Evolutionary conservation across 192 early-diverging fungal genomes (phyloP), one percentile per base, ranked within the genome.

Genomic region (Backusella sp.): DNA sequence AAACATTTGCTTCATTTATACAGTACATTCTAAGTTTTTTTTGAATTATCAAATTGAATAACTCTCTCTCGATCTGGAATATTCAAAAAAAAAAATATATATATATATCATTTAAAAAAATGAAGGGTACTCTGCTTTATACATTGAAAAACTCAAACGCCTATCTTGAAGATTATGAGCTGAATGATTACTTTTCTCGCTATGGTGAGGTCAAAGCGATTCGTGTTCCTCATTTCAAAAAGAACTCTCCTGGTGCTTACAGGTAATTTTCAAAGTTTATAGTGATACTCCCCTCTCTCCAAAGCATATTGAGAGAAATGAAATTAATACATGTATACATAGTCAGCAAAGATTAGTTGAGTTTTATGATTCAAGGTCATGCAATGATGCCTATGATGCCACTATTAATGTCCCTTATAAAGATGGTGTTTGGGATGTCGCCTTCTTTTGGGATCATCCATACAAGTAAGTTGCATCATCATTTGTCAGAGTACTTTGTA

Each of bases 131-230:
- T 62, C 53, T 88, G 7, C 79, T 83, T 41, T 72, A 85, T 28
- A 77, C 81, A 3, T 35, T 88, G 5, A 85, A 81, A 73, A 84
- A 77, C n/a, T 67, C 72, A 9, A 76, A 76, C 1, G 70, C 76
- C n/a, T 56, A 70, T 2, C 32, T 86, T 17, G 75, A 70, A 28
- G 83, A 85, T 65, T 69, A 76, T 14, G 84, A 84, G 19, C 41
- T 88, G 17, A 69, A 66, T 37, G 28, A 65, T 0, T 84, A 84
- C 37, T 86, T 86, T 42, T 68, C 73, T 23, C 72, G 77, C 26
- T 88, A 75, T 62, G 87, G 87, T n/a, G 87, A 88, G 14, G 76
- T 88, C 28, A 86, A 84, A 72, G 65, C 72, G 8, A 78, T 88
- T 42, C 79, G 83, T 17, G 70, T 42, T 70, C 71, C 72, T 49